These are phyloP conservation scores for barrel medic (Medicago truncatula) DNA, from an alignment of 306 rosid species.

Conservation along the genomic window MtrunA17r5.0-ANR NC_053046.1:7856001-7856500, in stretches of 20 bases:
- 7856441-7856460: conserved; percentile 3
- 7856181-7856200: too few relatives aligned
- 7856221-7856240: conserved; percentile 29
- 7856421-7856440: conserved; percentile 91
- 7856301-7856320: conserved; percentile 58
- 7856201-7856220: too few relatives aligned
- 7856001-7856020: too few relatives aligned
- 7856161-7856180: too few relatives aligned
- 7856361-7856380: neutral
- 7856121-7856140: too few relatives aligned
- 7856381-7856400: conserved; percentile 41
- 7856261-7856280: conserved; percentile 74
- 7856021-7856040: too few relatives aligned
- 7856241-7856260: conserved; percentile 78
- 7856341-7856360: conserved; percentile 11
- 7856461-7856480: conserved; percentile 14
- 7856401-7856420: conserved; percentile 43
- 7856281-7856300: conserved; percentile 88
- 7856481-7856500: neutral
- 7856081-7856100: too few relatives aligned
- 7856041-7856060: too few relatives aligned
- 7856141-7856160: too few relatives aligned
- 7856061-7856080: too few relatives aligned
- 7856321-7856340: conserved; percentile 37
- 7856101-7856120: too few relatives aligned